phyloP scores from a whole-genome alignment of 495 filamentous ascomycete genomes.

The Neurospora sp. region DNA sequence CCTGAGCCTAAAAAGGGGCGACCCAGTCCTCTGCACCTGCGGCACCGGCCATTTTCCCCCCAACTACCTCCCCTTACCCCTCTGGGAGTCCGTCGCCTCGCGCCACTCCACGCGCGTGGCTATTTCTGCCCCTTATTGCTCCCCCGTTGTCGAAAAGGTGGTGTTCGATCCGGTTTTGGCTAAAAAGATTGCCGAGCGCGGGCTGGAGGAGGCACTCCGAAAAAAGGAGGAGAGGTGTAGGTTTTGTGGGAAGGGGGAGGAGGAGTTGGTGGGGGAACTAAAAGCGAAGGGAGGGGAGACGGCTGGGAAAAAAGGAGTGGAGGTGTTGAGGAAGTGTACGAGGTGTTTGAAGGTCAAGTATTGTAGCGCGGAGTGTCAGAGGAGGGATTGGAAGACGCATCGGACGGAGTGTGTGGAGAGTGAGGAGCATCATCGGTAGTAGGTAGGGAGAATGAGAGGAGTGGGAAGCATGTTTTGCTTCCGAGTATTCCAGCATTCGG shows the following conservation, averaged over 20 bases:
- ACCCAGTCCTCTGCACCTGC: constrained; percentile 26
- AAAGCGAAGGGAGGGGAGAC: neutral
- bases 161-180: constrained; percentile 7
- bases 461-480: no score
- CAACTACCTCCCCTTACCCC: constrained; percentile 20
- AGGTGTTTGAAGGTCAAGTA: constrained; percentile 23
- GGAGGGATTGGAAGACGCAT: constrained; percentile 30
- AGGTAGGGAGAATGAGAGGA: no score
- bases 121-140: constrained; percentile 26
- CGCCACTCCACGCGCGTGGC: constrained; percentile 23
- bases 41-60: constrained; percentile 23
- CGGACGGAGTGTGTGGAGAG: constrained; percentile 20
- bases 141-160: constrained; percentile 21
- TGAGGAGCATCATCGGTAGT: neutral
- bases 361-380: constrained; percentile 32
- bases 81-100: constrained; percentile 15
- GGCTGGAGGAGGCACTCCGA: neutral
- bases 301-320: neutral
- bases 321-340: constrained; percentile 17
- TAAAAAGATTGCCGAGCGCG: neutral
- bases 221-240: constrained; percentile 11
- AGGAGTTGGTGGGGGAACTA: constrained; percentile 1
- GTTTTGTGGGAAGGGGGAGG: constrained; percentile 17
- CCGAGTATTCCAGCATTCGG: no score
- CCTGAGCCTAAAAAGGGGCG: constrained; percentile 16